Evolutionary conservation across 148 eudicot genomes (phyloP), one percentile per base, ranked within the genome.

Genomic region (Heliosperma pusillum): DNA sequence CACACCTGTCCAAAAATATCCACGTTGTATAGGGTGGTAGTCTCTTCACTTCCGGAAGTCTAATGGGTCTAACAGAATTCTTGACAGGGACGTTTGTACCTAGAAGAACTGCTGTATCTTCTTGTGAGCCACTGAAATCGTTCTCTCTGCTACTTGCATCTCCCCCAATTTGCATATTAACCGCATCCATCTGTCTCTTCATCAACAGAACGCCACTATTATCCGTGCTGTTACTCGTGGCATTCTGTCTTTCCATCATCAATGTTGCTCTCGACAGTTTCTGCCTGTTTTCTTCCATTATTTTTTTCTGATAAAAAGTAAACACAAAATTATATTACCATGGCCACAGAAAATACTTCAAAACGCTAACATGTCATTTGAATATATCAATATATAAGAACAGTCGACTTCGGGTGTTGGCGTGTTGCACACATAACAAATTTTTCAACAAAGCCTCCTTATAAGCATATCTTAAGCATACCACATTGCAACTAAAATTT

Each of bases 1-100:
- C 85, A 70, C 45, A 95, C 99, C 97, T 87, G 74, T 95, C 97
- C 82, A 95, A 81, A 75, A 95, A 95, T 45, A 89, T 84, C 99
- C 99, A 95, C 33, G 97, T 88, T 24, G 99, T 95, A 81, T 95
- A 95, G 61, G 97, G 91, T 12, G 99, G 97, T 21, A 95, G 70
- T 80, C 76, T 86, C 80, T 89, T 86, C 73, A 87, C 91, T 85
- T 88, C 97, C 7, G 89, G 82, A 79, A 95, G 92, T 81, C 77
- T 92, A 69, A 87, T 88, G 26, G 97, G 97, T n/a, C 89, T 83
- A 77, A 95, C 91, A 69, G 90, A 87, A 82, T 85, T 89, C 84
- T 90, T 95, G 22, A 86, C 87, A 70, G 96, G 89, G 69, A 92
- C 86, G 76, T 89, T 88, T 66, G 92, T 79, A 78, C 99, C 97